phyloP scores from a whole-genome alignment of 2,329 filamentous ascomycete genomes.

The Cadophora luteo-olivacea region DNA sequence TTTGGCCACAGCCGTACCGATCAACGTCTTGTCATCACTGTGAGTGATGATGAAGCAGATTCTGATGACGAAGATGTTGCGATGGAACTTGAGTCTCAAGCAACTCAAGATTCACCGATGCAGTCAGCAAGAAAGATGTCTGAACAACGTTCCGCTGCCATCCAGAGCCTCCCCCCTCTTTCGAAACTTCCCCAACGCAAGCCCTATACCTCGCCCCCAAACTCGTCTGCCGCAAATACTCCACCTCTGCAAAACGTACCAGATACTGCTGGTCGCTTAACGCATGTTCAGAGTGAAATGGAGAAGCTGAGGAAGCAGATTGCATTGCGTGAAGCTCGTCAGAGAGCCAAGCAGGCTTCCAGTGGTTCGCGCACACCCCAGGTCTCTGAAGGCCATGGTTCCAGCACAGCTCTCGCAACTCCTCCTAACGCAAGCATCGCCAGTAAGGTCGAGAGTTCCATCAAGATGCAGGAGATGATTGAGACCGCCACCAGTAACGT shows the following conservation, averaged over 20 bases:
- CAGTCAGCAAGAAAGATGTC: conserved; percentile 33
- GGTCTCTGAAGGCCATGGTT: conserved; percentile 24
- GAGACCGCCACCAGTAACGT: conserved; percentile 33
- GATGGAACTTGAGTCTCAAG: conserved; percentile 66
- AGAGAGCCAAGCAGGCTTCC: conserved; percentile 37
- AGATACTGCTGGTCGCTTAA: conserved; percentile 49
- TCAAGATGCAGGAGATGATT: conserved; percentile 40
- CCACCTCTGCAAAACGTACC: conserved; percentile 33
- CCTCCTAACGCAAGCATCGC: conserved; percentile 21
- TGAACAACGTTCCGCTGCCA: conserved; percentile 33
- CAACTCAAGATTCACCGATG: conserved; percentile 51
- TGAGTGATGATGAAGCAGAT: conserved; percentile 75
- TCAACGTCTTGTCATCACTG: conserved; percentile 78
- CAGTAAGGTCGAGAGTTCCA: conserved; percentile 38
- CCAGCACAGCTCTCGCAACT: conserved; percentile 21
- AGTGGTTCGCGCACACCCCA: conserved; percentile 42
- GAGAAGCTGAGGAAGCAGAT: conserved; percentile 60
- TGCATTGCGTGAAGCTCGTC: conserved; percentile 42
- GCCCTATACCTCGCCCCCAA: conserved; percentile 39
- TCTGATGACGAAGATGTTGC: conserved; percentile 67
- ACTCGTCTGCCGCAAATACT: conserved; percentile 34
- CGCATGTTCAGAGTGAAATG: conserved; percentile 63
- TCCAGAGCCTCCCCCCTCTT: conserved; percentile 55
- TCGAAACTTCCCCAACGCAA: conserved; percentile 47
- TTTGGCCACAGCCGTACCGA: conserved; percentile 65